Conservation (phyloP, 192 early-diverging fungal genomes). For the Coemansia sp. region DNA sequence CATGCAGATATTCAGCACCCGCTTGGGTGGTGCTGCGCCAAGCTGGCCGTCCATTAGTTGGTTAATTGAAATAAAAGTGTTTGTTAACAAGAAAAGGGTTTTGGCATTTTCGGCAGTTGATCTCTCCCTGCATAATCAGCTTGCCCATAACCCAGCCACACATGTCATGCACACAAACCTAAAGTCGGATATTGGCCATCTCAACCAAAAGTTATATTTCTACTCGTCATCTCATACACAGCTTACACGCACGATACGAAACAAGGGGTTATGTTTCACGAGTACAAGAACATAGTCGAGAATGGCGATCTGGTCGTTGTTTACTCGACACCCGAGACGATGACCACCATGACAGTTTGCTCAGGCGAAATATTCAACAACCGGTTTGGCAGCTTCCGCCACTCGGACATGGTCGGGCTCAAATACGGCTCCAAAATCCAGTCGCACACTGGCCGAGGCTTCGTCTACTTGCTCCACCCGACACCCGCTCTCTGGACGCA, state of each 20-base stretch:
- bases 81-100: neutral
- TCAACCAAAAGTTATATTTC: too few relatives aligned
- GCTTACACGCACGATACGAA: too few relatives aligned
- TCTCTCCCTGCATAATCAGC: too few relatives aligned
- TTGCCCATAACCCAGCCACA: neutral
- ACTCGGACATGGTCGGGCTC: conserved; percentile 83
- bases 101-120: too few relatives aligned
- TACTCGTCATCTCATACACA: too few relatives aligned
- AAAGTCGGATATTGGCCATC: too few relatives aligned
- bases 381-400: conserved; percentile 76
- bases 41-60: neutral
- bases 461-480: conserved; percentile 82
- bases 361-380: conserved; percentile 68
- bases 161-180: too few relatives aligned
- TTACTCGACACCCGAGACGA: conserved; percentile 69
- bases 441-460: conserved; percentile 65
- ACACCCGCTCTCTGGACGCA: conserved; percentile 97
- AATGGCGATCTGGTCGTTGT: conserved; percentile 77
- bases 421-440: conserved; percentile 78
- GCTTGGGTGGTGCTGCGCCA: neutral
- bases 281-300: conserved; percentile 61
- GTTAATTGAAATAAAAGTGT: neutral
- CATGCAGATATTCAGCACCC: conserved; percentile 63
- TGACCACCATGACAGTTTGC: conserved; percentile 64
- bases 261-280: conserved; percentile 32